These are phyloP conservation scores for Rehmannia glutinosa DNA, from an alignment of 257 asterid genomes.

Conservation along the genomic window DNA sequence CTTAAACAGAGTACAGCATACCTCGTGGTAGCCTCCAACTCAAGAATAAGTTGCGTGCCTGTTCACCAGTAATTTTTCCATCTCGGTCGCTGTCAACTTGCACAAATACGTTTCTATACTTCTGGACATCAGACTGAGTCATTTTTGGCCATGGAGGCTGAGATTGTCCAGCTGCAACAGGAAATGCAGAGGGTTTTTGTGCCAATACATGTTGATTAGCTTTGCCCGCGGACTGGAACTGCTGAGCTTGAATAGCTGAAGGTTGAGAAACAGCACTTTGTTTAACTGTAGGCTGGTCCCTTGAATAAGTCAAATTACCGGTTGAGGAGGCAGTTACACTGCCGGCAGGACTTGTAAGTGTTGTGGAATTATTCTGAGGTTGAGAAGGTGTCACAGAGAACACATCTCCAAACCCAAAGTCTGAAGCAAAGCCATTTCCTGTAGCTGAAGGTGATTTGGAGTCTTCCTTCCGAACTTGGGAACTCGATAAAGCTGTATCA, in stretches of 20 bases:
- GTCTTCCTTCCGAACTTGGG: slow-evolving; percentile 44
- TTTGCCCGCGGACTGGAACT: slow-evolving; percentile 40
- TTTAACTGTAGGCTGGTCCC: slow-evolving; percentile 41
- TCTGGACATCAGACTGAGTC: slow-evolving; percentile 78
- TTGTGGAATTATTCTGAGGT: slow-evolving; percentile 37
- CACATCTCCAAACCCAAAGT: slow-evolving; percentile 58
- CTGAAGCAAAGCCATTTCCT: slow-evolving; percentile 61
- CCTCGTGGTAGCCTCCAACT: slow-evolving; percentile 98
- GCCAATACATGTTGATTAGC: slow-evolving; percentile 43
- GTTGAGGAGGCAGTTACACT: slow-evolving; percentile 41
- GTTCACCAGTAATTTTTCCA: slow-evolving; percentile 90
- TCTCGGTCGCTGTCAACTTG: slow-evolving; percentile 92
- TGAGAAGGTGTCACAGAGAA: slow-evolving; percentile 49
- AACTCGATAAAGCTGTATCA: slow-evolving; percentile 28
- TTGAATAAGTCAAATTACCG: slow-evolving; percentile 33
- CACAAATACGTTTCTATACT: slow-evolving; percentile 80
- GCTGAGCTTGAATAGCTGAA: slow-evolving; percentile 42
- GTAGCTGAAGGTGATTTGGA: slow-evolving; percentile 39
- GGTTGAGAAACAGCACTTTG: slow-evolving; percentile 43
- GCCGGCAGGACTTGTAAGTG: slow-evolving; percentile 31
- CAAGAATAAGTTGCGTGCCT: slow-evolving; percentile 90
- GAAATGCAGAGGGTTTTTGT: slow-evolving; percentile 43
- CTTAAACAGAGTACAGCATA: slow-evolving; percentile 19
- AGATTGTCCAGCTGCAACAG: slow-evolving; percentile 55
- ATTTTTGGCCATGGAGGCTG: slow-evolving; percentile 89